Evolutionary conservation across 2,329 filamentous ascomycete species (phyloP).

Genomic region (Pseudonectria foliicola): DNA sequence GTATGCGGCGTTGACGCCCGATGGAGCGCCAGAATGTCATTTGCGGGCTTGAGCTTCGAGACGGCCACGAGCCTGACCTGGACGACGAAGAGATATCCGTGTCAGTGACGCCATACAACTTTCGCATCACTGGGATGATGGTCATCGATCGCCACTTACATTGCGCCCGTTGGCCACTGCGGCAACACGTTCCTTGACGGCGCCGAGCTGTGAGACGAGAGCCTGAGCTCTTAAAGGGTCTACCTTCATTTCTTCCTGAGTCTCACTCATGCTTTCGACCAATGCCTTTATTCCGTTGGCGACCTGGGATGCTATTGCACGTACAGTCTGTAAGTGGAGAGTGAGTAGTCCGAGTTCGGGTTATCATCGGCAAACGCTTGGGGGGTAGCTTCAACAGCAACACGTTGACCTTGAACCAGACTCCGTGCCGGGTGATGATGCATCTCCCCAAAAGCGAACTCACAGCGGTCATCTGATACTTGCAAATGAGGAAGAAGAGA

Average conservation of each 20-base stretch:
- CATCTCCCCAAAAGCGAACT: no score
- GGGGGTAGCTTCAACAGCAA: not conserved
- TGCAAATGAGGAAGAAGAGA: no score
- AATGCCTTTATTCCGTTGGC: not conserved
- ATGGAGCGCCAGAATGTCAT: slow-evolving; percentile 82
- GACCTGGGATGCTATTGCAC: not conserved
- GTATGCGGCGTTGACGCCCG: slow-evolving; percentile 49
- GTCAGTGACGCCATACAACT: not conserved
- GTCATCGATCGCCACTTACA: slow-evolving; percentile 33
- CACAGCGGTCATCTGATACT: no score
- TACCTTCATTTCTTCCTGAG: slow-evolving; percentile 49
- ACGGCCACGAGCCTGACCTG: slow-evolving; percentile 86
- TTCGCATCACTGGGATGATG: slow-evolving; percentile 6
- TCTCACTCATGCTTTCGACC: slow-evolving; percentile 34
- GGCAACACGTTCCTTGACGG: slow-evolving; percentile 52
- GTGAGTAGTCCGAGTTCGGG: slow-evolving; percentile 16
- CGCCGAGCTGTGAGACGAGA: slow-evolving; percentile 55
- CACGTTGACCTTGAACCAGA: not conserved
- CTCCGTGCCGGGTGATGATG: no score
- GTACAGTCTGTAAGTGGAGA: slow-evolving; percentile 18
- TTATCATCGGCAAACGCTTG: slow-evolving; percentile 26
- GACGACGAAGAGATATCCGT: slow-evolving; percentile 8
- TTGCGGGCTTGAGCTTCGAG: slow-evolving; percentile 90
- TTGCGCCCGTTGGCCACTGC: slow-evolving; percentile 45
- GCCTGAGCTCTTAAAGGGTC: slow-evolving; percentile 53